Base-by-base conservation (phyloP, 2,329 filamentous ascomycete species). In the Fusarium veterinarium region DNA sequence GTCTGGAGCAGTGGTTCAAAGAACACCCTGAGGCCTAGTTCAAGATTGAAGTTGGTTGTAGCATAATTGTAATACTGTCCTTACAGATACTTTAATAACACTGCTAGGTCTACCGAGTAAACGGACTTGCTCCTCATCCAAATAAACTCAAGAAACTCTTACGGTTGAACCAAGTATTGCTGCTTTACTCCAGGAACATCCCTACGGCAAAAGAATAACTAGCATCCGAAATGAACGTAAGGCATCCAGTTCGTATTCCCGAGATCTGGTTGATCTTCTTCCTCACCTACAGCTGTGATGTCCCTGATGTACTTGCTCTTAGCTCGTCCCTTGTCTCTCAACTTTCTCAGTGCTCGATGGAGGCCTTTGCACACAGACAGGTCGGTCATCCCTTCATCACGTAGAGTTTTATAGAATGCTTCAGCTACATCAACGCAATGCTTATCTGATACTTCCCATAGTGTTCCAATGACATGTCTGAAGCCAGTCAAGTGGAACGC, bases 161-260 rank as follows among this genome's bases (percentile, higher is more conserved):
- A 2, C 3, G 3, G 6, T 1, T 25, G 8, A n/a, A 1, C 12
- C 14, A n/a, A 3, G 1, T 23, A 17, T 49, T 49, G 0, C 14
- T 49, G 0, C 0, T n/a, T 9, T 23, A 5, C 4, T 37, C 13
- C 1, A n/a, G 13, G 2, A 20, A 3, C 3, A 13, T 4, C 4
- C 4, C 12, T 10, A 1, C 12, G 14, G 0, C 1, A 8, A 2
- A 2, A 14, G 3, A 25, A 2, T 2, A 49, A 19, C 23, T 53
- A 53, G 33, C 49, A 53, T 40, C 33, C 23, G 1, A 28, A 53
- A 53, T 53, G 49, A 30, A 40, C 4, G 7, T 53, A 40, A 11
- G 33, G 49, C 19, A 38, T 40, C 49, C 23, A 53, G 14, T 53
- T 4, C 13, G 33, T 40, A 17, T 53, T 40, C 4, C 14, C 33